These are phyloP conservation scores for Boletus albobrunnescens DNA, from an alignment of 1,284 basidiomycete genomes.

Conservation along the genomic window DNA sequence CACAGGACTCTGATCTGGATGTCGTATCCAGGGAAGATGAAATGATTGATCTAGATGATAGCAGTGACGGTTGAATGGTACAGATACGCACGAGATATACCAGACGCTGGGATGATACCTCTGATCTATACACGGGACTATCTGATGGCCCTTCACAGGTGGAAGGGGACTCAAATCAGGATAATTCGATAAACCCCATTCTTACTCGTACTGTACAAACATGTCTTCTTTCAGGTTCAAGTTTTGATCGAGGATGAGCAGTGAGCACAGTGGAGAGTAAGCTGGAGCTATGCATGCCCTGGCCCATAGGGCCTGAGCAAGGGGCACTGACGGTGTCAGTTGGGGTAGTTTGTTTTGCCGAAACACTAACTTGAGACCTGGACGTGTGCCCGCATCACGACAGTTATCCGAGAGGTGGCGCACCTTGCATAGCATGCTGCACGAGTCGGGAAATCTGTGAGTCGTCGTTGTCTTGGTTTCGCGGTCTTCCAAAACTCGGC, in stretches of 20 bases:
- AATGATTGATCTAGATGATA: constrained; percentile 28
- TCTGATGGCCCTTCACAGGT: neutral
- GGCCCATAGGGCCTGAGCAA: too few species aligned
- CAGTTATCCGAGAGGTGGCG: too few species aligned
- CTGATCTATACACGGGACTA: neutral
- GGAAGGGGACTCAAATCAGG: neutral
- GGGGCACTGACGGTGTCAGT: neutral
- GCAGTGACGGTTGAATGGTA: constrained; percentile 18
- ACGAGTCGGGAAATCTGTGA: neutral
- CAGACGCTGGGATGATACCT: neutral
- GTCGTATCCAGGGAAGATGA: constrained; percentile 10
- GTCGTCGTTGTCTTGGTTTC: neutral
- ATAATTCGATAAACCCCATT: neutral
- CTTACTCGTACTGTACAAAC: neutral
- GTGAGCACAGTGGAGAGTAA: neutral
- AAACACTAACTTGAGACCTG: neutral
- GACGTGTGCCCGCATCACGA: too few species aligned
- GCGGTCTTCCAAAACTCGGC: too few species aligned
- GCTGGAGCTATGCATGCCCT: neutral
- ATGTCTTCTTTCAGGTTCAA: neutral
- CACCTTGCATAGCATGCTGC: neutral
- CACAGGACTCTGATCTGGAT: constrained; percentile 11
- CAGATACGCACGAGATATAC: neutral
- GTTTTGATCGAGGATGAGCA: neutral
- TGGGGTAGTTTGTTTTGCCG: neutral